Evolutionary conservation across 805 yeast genomes (phyloP).

Genomic region (Cyberlindnera galapagoensis): DNA sequence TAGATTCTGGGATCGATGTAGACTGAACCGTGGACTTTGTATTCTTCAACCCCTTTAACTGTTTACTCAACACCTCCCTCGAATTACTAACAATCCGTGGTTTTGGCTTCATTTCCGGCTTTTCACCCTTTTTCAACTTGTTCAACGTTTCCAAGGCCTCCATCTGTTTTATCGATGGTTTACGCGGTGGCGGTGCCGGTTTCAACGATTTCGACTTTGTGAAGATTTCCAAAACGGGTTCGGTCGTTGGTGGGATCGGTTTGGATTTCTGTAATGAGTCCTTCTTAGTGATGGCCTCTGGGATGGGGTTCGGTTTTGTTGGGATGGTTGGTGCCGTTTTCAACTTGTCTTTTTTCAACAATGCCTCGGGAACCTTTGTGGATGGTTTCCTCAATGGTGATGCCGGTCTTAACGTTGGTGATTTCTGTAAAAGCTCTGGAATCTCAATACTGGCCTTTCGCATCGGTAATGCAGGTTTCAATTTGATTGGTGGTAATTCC

Average conservation of each 20-base stretch:
- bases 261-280: constrained; percentile 2
- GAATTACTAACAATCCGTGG: constrained; percentile 20
- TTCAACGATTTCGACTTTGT: constrained; percentile 7
- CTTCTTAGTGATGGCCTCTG: constrained; percentile 12
- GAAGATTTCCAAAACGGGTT: constrained; percentile 12
- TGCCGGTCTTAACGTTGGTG: constrained; percentile 17
- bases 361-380: constrained; percentile 18
- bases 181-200: constrained; percentile 14
- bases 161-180: constrained; percentile 13
- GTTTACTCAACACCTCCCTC: constrained; percentile 11
- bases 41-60: constrained; percentile 11
- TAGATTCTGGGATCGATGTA: background rate
- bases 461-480: constrained; percentile 20
- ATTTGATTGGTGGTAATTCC: constrained; percentile 5
- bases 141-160: constrained; percentile 15
- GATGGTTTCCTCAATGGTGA: constrained; percentile 19
- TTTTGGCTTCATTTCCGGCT: constrained; percentile 13
- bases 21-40: constrained; percentile 2
- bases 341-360: constrained; percentile 6
- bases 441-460: constrained; percentile 15
- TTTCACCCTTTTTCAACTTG: constrained; percentile 11
- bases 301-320: constrained; percentile 4
- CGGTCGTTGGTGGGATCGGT: constrained; percentile 7
- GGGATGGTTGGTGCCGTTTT: constrained; percentile 8
- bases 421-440: constrained; percentile 19